Evolutionary conservation across 257 asterid genomes (phyloP), one percentile per base, ranked within the genome.

Genomic region (Nicotiana obtusifolia): DNA sequence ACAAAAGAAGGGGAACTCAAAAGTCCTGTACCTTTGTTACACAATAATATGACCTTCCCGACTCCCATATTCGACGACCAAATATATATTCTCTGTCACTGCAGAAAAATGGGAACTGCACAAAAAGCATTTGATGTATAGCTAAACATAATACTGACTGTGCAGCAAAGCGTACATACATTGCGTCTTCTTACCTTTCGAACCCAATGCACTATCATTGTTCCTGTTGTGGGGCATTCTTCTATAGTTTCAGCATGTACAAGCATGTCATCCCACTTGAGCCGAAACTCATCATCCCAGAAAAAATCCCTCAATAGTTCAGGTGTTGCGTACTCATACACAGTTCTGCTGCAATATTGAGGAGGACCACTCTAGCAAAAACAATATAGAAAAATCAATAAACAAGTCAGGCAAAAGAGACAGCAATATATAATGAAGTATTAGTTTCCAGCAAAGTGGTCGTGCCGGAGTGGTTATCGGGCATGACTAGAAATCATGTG

Each of bases 401-500:
- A 30, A 10, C 75, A 35, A 52, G 68, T 15, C 62, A 65, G 17
- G 35, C 76, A 78, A 56, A 52, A 17, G 13, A 41, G 8, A 41
- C 22, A 6, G 22, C 6, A 35, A 31, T 78, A 31, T 78, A 15
- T 15, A 49, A 13, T 3, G 6, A 49, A 14, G 28, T 53, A 24
- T 22, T 24, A 14, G 35, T 13, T 22, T 24, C 22, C 26, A 24
- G 2, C 19, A 4, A 1, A 0, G 98, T 95, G 97, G 99, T 91
- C 97, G 97, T 95, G 98, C 97, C 97, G 98, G 98, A 94, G 98
- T 95, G 98, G 99, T 94, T 94, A 94, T 95, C 97, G 98, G 98
- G 98, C 99, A 95, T 94, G 99, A 95, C 97, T 95, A 95, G 98
- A 95, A 94, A 94, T 92, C 99, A 95, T 95, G 99, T 94, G 99